phyloP scores from a whole-genome alignment of 768 basidiomycete species.

The Phlebiopsis flavidoalba region DNA sequence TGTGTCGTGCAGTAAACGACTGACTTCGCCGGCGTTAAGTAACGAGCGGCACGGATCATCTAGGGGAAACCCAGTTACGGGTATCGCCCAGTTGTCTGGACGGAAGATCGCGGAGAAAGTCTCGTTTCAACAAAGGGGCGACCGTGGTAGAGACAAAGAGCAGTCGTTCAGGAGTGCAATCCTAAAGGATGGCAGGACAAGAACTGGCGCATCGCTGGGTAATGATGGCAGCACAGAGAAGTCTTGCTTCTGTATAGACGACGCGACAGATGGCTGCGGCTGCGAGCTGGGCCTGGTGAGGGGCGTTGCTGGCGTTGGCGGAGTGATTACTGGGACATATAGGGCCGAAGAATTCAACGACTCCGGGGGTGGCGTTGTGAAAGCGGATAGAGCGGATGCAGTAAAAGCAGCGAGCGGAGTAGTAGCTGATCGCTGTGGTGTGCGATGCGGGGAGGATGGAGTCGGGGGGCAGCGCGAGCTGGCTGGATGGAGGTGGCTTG shows the following conservation, averaged over 20 bases:
- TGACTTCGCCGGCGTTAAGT: constrained; percentile 64
- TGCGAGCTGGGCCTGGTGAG: constrained; percentile 38
- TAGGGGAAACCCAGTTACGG: constrained; percentile 72
- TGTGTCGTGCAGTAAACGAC: constrained; percentile 53
- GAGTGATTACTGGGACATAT: constrained; percentile 51
- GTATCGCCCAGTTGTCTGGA: constrained; percentile 65
- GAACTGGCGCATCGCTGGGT: constrained; percentile 45
- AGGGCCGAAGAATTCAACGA: constrained; percentile 27
- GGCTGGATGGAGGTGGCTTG: not conserved
- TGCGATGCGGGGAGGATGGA: not conserved
- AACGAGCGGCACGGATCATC: constrained; percentile 74
- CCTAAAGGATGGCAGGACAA: constrained; percentile 44
- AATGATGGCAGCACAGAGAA: constrained; percentile 33
- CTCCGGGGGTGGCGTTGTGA: not conserved
- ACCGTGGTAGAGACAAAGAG: constrained; percentile 62
- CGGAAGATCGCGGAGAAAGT: constrained; percentile 42
- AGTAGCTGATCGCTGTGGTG: not conserved
- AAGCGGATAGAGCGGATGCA: not conserved
- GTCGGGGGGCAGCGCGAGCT: not conserved
- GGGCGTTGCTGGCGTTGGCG: constrained; percentile 63
- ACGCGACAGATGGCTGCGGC: constrained; percentile 22
- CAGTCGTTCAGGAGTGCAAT: constrained; percentile 60
- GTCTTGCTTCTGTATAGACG: constrained; percentile 19
- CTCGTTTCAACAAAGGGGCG: constrained; percentile 57
- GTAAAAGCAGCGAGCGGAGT: not conserved